phyloP scores from a whole-genome alignment of 805 yeast genomes.

The Nakazawaea peltata region DNA sequence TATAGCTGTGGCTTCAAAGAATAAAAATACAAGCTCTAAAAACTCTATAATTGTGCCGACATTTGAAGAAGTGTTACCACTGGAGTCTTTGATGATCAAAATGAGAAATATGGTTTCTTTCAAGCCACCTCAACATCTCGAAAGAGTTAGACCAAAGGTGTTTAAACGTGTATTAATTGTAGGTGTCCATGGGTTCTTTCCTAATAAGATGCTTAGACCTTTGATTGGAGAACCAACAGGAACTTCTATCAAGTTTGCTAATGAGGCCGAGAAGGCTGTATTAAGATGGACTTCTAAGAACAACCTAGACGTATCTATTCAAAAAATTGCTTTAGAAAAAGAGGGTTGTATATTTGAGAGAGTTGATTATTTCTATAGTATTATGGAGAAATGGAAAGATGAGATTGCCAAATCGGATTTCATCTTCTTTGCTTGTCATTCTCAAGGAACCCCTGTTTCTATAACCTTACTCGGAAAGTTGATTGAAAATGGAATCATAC shows the following conservation, averaged over 20 bases:
- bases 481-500: conserved; percentile 49
- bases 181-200: conserved; percentile 97
- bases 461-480: conserved; percentile 69
- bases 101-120: conserved; percentile 1
- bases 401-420: conserved; percentile 55
- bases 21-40: conserved; percentile 11
- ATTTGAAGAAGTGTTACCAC: conserved; percentile 20
- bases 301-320: conserved; percentile 45
- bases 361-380: conserved; percentile 69
- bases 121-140: conserved; percentile 6
- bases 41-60: conserved; percentile 21
- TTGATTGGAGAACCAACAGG: conserved; percentile 95
- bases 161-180: conserved; percentile 64
- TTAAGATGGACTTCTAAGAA: conserved; percentile 54
- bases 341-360: conserved; percentile 88
- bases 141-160: conserved; percentile 12
- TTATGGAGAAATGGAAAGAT: conserved; percentile 57
- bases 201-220: conserved; percentile 77
- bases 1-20: no score
- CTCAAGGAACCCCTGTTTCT: conserved; percentile 94
- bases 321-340: conserved; percentile 86
- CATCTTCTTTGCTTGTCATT: conserved; percentile 87
- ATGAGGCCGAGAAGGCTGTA: conserved; percentile 79
- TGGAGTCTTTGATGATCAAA: conserved; percentile 9
- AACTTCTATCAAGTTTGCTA: conserved; percentile 83